A percentile compares a stretch with the other conserved stretches of the same genome.
These are phyloP conservation scores for Saitozyma sp. DNA, from an alignment of 768 basidiomycete genomes.

Conservation along the genomic window DNA sequence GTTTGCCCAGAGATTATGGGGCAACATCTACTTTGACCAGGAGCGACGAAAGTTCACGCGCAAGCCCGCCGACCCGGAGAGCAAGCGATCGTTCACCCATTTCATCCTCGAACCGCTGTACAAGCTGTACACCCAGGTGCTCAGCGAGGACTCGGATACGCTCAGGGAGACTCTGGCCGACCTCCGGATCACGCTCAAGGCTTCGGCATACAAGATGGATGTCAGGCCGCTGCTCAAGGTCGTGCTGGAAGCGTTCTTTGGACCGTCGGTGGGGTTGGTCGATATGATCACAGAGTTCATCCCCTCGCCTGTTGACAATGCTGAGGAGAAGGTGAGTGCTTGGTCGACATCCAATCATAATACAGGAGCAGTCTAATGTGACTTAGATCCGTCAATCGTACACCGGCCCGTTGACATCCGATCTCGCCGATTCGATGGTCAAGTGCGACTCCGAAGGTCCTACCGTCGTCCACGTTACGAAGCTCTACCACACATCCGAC, in stretches of 20 bases:
- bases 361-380: background rate
- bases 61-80: conserved; percentile 75
- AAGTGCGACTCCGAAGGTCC: conserved; percentile 80
- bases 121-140: conserved; percentile 80
- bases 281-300: conserved; percentile 90
- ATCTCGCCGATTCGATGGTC: conserved; percentile 75
- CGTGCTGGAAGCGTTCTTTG: conserved; percentile 93
- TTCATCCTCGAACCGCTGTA: conserved; percentile 96
- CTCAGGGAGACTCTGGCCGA: conserved; percentile 74
- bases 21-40: conserved; percentile 90
- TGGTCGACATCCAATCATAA: background rate
- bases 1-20: conserved; percentile 92
- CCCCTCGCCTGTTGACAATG: conserved; percentile 61
- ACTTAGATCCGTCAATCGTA: conserved; percentile 73
- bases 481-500: conserved; percentile 94
- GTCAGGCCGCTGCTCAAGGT: conserved; percentile 90
- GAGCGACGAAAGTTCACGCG: conserved; percentile 85
- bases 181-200: conserved; percentile 82
- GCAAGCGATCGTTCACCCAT: conserved; percentile 83
- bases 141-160: conserved; percentile 89
- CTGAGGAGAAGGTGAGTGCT: conserved; percentile 51
- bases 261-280: conserved; percentile 80
- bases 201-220: conserved; percentile 98
- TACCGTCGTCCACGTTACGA: conserved; percentile 87
- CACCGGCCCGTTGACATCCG: conserved; percentile 80